These are phyloP conservation scores for Mortierella sp. DNA, from an alignment of 371 early-diverging fungal species.

Conservation along the genomic window DNA sequence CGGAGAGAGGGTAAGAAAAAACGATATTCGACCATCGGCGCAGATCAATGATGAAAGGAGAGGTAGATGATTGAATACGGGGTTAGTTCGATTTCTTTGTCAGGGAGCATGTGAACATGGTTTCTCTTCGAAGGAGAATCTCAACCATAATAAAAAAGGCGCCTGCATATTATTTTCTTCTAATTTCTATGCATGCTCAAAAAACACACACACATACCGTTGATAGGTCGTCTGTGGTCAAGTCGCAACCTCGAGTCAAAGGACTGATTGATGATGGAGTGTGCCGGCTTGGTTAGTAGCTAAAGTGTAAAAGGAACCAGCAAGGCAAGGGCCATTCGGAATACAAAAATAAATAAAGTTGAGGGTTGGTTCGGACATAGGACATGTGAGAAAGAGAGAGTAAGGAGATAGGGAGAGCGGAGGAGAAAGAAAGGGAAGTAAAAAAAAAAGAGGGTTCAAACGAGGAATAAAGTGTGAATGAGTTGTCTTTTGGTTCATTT, in stretches of 20 bases:
- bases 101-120: background rate
- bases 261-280: constrained; percentile 89
- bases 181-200: no score
- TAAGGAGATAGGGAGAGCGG: no score
- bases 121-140: background rate
- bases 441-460: background rate
- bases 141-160: background rate
- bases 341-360: constrained; percentile 11
- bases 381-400: background rate
- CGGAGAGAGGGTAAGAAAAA: background rate
- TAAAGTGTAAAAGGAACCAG: background rate
- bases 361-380: background rate
- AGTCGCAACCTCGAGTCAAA: constrained; percentile 80
- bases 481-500: background rate
- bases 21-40: background rate
- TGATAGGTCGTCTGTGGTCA: constrained; percentile 75
- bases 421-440: background rate
- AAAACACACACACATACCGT: constrained; percentile 65
- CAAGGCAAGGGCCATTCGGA: constrained; percentile 13
- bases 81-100: background rate
- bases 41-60: background rate
- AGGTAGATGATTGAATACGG: background rate
- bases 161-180: no score
- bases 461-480: background rate
- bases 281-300: constrained; percentile 74